Conservation (phyloP, 179 eudicot species). For the Silene noctiflora region DNA sequence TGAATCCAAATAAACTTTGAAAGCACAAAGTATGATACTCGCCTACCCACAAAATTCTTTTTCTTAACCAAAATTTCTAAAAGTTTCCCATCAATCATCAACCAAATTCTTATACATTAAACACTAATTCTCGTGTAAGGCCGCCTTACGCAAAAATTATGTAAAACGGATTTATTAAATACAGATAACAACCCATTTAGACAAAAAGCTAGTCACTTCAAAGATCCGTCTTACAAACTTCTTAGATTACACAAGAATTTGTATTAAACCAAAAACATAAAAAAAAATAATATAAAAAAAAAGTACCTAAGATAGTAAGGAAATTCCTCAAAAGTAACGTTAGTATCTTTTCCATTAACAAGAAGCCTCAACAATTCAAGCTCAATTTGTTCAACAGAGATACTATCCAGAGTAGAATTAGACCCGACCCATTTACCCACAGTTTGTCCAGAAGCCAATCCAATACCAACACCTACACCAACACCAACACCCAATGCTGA, state of each 20-base stretch:
- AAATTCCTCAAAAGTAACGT: conserved; percentile 67
- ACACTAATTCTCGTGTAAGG: too few species aligned
- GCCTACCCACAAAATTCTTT: conserved; percentile 1
- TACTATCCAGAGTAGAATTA: conserved; percentile 36
- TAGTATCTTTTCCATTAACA: conserved; percentile 56
- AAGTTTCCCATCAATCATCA: background rate
- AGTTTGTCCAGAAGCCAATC: conserved; percentile 43
- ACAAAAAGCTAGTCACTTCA: too few species aligned
- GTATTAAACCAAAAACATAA: background rate
- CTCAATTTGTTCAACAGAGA: conserved; percentile 64
- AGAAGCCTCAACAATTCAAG: conserved; percentile 52
- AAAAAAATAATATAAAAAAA: background rate
- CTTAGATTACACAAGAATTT: too few species aligned
- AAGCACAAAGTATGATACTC: conserved; percentile 13
- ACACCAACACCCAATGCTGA: conserved; percentile 45
- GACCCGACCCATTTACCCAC: conserved; percentile 43
- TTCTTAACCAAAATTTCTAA: background rate
- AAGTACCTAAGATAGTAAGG: conserved; percentile 72
- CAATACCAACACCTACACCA: conserved; percentile 41
- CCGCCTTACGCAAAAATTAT: too few species aligned
- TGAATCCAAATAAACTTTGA: background rate
- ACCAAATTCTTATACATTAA: background rate
- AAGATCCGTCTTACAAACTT: too few species aligned
- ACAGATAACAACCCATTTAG: too few species aligned
- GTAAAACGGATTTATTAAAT: too few species aligned